These are phyloP conservation scores for Sugiyamaella sp. DNA, from an alignment of 1,139 yeast genomes.

Conservation along the genomic window DNA sequence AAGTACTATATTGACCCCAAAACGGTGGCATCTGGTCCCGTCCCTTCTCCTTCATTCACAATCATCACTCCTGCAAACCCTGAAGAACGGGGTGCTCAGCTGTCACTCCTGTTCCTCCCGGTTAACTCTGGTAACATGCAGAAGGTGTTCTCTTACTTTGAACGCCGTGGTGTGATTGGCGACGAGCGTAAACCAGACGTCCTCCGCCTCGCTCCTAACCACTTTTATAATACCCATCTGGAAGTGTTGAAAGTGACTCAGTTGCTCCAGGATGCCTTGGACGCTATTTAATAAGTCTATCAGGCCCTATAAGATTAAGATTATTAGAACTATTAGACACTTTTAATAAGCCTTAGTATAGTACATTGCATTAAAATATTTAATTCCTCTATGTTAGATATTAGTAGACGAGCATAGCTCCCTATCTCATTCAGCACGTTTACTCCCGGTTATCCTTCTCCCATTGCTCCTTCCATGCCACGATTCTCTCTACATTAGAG, in stretches of 20 bases:
- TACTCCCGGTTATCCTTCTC: constrained; percentile 31
- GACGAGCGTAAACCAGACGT: constrained; percentile 93
- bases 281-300: constrained; percentile 7
- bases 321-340: too few relatives aligned
- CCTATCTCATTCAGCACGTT: background rate
- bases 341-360: too few relatives aligned
- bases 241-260: constrained; percentile 59
- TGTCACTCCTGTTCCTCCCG: constrained; percentile 70
- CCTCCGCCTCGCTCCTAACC: constrained; percentile 79
- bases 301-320: too few relatives aligned
- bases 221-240: constrained; percentile 74
- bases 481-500: constrained; percentile 73
- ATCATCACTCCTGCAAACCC: constrained; percentile 71
- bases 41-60: constrained; percentile 52
- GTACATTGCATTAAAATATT: background rate
- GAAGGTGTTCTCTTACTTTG: constrained; percentile 52
- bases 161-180: constrained; percentile 64
- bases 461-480: constrained; percentile 79
- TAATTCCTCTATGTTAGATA: background rate
- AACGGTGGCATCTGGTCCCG: constrained; percentile 20
- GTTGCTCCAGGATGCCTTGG: constrained; percentile 50
- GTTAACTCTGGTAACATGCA: constrained; percentile 62
- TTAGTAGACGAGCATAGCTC: too few relatives aligned
- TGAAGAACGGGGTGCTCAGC: constrained; percentile 74
- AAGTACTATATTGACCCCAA: constrained; percentile 46